phyloP scores from a whole-genome alignment of 106 monocot species.

The Dendrobium nobile region DNA sequence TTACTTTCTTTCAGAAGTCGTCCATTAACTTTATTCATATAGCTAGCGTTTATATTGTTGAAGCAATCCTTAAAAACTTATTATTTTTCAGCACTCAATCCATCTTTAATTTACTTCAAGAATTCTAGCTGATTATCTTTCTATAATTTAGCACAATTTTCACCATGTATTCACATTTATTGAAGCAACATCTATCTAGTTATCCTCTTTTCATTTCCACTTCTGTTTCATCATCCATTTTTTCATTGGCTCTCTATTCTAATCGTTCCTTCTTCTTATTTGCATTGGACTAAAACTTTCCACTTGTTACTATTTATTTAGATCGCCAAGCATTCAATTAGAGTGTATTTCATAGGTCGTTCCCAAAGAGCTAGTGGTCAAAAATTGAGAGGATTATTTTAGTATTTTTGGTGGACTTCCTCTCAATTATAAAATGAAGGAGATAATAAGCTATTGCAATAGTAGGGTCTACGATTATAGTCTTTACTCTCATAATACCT shows the following conservation, averaged over 20 bases:
- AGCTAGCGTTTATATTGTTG: background rate
- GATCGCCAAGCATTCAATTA: no score
- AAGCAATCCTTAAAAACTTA: background rate
- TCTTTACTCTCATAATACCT: no score
- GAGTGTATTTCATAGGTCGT: no score
- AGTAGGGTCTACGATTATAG: no score
- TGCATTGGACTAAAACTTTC: no score
- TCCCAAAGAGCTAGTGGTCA: no score
- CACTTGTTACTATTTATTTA: no score
- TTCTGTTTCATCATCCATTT: background rate
- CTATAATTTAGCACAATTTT: background rate
- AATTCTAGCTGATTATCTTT: background rate
- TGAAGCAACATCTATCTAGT: background rate
- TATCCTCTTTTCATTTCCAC: background rate
- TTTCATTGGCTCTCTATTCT: background rate
- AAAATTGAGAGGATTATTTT: no score
- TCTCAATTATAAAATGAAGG: no score
- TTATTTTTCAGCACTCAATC: background rate
- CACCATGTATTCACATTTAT: background rate
- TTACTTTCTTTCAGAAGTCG: background rate
- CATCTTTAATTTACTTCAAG: background rate
- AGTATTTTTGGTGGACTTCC: no score
- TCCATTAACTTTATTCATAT: background rate
- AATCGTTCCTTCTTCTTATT: no score
- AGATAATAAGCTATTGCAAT: no score